Base-by-base conservation (phyloP, 345 rosid genomes). In the Turritis glabra region DNA sequence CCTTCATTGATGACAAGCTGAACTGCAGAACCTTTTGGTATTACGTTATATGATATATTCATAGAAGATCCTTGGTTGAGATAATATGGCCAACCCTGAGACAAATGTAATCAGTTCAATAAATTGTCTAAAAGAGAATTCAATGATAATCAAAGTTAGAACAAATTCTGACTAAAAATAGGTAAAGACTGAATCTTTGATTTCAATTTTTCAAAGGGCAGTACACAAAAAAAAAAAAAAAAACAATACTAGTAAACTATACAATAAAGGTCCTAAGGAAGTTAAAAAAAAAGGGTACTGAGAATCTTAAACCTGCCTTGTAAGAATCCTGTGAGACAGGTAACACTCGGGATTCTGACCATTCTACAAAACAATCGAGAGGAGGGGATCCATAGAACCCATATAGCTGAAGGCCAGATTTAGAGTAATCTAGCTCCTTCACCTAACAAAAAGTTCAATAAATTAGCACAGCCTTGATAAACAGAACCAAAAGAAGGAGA, bases 1-100 rank as follows among this genome's bases (percentile, higher is more conserved):
- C 98, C 98, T 89, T 89, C 53, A 21, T 87, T 84, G 76, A 90
- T 80, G 51, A 90, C 56, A 59, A 94, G 85, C 61, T 82, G 85
- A 57, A 85, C 70, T 14, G 91, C 82, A 51, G 84, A 79, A 72
- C 80, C 61, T 0, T 71, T 27, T 18, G 87, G 79, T 73, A 72
- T 82, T 52, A 91, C 80, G 8, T 11, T 77, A 73, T 86, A 90
- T 54, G 97, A 83, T 52, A 94, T 83, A 70, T 86, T 89, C 17
- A 94, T 74, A 33, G 82, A 81, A 71, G 92, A 79, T 11, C 96
- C 92, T 53, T 68, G 25, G 51, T 91, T 91, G 43, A 94, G 80
- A 76, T 72, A 86, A 78, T 73, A 80, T 35, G 83, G 72, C 89
- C 87, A 88, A 37, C 77, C 93, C 97, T 94, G 79, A 12, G 33